phyloP scores from a whole-genome alignment of 441 rosid genomes.

The Isatis lusitanica region DNA sequence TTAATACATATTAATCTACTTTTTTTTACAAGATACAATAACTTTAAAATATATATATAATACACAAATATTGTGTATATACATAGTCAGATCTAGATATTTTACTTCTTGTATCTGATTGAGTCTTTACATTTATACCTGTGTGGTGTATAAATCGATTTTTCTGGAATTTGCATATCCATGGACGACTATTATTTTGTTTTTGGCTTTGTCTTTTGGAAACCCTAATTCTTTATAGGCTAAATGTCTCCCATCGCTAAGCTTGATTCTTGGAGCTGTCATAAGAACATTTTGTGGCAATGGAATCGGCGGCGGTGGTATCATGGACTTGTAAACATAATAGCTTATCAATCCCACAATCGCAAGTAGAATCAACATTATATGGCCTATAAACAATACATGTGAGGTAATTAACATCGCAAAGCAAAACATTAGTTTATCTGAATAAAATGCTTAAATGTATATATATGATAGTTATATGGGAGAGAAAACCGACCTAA shows the following conservation, averaged over 20 bases:
- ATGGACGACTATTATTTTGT: conserved; percentile 59
- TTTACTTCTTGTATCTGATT: too few species aligned
- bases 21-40: too few species aligned
- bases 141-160: conserved; percentile 46
- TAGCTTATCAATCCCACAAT: conserved; percentile 45
- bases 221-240: conserved; percentile 71
- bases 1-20: too few species aligned
- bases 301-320: conserved; percentile 57
- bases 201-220: conserved; percentile 59
- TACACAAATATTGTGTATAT: too few species aligned
- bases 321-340: conserved; percentile 51
- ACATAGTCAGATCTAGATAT: too few species aligned
- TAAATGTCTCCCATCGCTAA: conserved; percentile 74
- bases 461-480: too few species aligned
- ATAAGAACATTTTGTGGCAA: conserved; percentile 48
- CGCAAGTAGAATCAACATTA: conserved; percentile 35
- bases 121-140: conserved; percentile 38
- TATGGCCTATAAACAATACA: not conserved
- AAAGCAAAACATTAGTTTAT: too few species aligned
- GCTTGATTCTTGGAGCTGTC: conserved; percentile 64
- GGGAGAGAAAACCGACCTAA: not conserved
- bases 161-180: conserved; percentile 61
- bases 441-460: too few species aligned
- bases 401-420: too few species aligned
- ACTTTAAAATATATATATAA: too few species aligned